These are phyloP conservation scores for Prunus yedoensis DNA, from an alignment of 331 rosid genomes.

Conservation along the genomic window DNA sequence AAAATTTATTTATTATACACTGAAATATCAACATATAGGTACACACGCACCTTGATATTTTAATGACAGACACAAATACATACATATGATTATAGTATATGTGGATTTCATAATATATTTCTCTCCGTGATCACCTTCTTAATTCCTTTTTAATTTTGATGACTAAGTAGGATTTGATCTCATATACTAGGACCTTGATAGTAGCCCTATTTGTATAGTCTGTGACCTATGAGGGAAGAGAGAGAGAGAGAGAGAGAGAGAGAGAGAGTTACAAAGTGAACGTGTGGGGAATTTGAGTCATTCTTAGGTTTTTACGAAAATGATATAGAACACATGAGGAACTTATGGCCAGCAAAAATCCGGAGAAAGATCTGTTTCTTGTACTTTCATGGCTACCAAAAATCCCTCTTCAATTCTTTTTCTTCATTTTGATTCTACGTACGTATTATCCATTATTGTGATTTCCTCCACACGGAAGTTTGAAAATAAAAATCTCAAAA, in stretches of 20 bases:
- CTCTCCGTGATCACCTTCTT: not conserved
- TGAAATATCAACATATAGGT: not conserved
- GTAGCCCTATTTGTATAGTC: not conserved
- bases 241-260: constrained; percentile 3
- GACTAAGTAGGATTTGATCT: not conserved
- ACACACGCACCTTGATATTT: not conserved
- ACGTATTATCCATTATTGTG: not conserved
- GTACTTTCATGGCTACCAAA: not conserved
- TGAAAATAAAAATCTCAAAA: no score
- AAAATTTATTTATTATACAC: not conserved
- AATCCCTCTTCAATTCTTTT: not conserved
- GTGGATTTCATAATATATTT: not conserved
- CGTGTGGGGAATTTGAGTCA: not conserved
- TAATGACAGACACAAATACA: not conserved
- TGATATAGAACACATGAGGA: not conserved
- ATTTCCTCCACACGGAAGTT: not conserved
- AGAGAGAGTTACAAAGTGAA: not conserved
- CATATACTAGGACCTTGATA: not conserved
- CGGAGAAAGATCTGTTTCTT: not conserved
- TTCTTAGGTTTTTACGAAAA: not conserved
- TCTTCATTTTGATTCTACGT: not conserved
- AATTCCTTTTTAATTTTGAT: not conserved
- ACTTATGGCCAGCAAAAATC: not conserved
- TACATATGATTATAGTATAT: not conserved
- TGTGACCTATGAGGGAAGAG: not conserved